Evolutionary conservation across 1,139 yeast species (phyloP), one percentile per base, ranked within the genome.

Genomic region (Torulaspora pretoriensis): DNA sequence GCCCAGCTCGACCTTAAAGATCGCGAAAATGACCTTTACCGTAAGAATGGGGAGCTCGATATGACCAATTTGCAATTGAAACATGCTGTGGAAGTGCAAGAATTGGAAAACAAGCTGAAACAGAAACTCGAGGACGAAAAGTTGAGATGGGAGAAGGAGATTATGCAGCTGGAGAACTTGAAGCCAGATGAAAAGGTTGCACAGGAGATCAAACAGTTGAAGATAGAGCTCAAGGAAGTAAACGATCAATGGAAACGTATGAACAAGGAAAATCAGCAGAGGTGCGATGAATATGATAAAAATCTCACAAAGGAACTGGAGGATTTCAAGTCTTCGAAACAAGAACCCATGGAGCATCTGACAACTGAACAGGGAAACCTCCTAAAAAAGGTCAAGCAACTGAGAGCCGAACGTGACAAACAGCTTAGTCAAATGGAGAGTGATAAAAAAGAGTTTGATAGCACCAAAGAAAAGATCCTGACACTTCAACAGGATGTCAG

Each of bases 121-220:
- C 47, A 51, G 35, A 40, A 38, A 8, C 28, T 50, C 10, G 47
- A 51, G 22, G 47, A 38, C 3, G 41, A 42, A 10, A 49, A 37
- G n/a, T 34, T 43, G 14, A 42, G 48, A n/a, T 50, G 56, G 54
- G 58, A 53, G 24, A 43, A 38, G 12, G 36, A 56, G 30, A 35
- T 57, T 17, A 45, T 47, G 31, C 50, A 55, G 30, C 30, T 52
- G 9, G 55, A 55, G 26, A 48, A 49, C 23, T 19, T 52, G 35
- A 49, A 50, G 38, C 61, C 63, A 4, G 52, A 51, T 45, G 52
- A 52, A 16, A 46, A 45, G 12, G 34, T 53, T 1, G 46, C 51
- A 12, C 39, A 37, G 3, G 61, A 56, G 35, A 51, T 58, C 40
- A 45, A 51, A 28, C 48, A 48, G 14, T 46, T 57, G 25, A 49